A percentile compares a stretch with the other conserved stretches of the same genome.
Evolutionary conservation across 805 yeast genomes (phyloP).

Genomic region (Kodamaea kaohsiungensis): DNA sequence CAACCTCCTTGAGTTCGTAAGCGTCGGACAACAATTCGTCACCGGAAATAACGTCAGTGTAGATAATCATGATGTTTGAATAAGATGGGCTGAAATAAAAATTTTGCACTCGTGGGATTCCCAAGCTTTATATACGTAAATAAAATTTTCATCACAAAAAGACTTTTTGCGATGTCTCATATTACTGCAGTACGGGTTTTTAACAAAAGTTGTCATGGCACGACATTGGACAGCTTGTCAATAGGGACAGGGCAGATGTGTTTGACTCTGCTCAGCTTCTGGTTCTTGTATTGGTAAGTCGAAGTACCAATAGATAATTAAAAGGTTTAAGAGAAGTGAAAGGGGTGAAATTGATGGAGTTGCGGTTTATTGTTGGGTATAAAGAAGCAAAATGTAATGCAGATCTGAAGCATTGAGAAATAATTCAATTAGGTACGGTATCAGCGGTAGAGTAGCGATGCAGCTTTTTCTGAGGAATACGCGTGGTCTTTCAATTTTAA

Average conservation of each 20-base stretch:
- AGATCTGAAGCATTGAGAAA: neutral
- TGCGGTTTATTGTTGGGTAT: neutral
- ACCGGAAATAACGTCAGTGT: conserved; percentile 78
- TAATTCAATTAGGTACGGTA: neutral
- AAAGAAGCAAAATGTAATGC: neutral
- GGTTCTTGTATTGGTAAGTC: neutral
- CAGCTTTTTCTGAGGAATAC: no score
- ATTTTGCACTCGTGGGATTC: conserved; percentile 7
- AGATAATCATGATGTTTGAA: conserved; percentile 39
- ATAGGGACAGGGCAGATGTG: neutral
- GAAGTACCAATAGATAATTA: neutral
- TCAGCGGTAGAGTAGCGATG: no score
- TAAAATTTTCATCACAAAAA: neutral
- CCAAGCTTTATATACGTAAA: neutral
- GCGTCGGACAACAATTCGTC: conserved; percentile 98
- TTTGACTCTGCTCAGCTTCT: neutral
- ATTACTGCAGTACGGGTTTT: no score
- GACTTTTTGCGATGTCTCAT: conserved; percentile 8
- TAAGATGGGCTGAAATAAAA: conserved; percentile 6
- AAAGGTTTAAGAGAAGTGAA: no score
- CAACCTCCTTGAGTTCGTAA: conserved; percentile 85
- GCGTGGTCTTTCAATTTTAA: no score
- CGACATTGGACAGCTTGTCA: neutral
- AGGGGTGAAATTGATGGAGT: neutral
- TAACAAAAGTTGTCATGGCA: neutral